Base-by-base conservation (phyloP, 2,329 filamentous ascomycete genomes). In the Pseudogymnoascus sp. region DNA sequence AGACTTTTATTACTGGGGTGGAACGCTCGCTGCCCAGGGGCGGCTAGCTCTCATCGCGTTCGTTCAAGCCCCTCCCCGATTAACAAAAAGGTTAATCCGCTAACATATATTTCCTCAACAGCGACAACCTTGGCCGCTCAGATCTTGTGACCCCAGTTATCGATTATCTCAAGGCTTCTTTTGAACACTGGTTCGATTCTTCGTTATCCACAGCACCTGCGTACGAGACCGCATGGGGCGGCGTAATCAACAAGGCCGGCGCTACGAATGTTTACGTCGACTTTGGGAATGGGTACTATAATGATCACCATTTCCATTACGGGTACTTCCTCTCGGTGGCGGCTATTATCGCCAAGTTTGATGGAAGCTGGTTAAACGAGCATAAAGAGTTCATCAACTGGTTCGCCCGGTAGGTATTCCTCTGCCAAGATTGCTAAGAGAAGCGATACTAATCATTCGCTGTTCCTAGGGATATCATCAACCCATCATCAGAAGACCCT, bases 291-390 rank as follows among this genome's bases (percentile, higher is more conserved):
- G 66, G 64, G 6, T 68, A 64, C 41, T 70, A 70, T 62, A 71
- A 71, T 62, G 69, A 71, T 37, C 69, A 71, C 53, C 68, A 70
- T 58, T 71, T 71, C 63, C 68, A 71, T 60, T 71, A 68, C 41
- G 69, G 68, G 22, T 71, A 71, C 37, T 68, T 66, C 47, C 61
- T 70, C 8, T 59, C 60, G 12, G 60, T 68, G 18, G 68, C 67
- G n/a, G 69, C 68, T 14, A 62, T 68, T 41, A 70, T 70, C 61
- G 68, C 63, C 47, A 64, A 66, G 39, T 64, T 68, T 53, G 66
- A 71, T 25, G 35, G 30, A 11, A 57, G 38, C 14, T 70, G 67
- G 67, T 47, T 68, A 18, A 64, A 62, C n/a, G 57, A 65, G 61
- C 66, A 69, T 62, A 63, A 61, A 30, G 65, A 68, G 38, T 70